Evolutionary conservation across 768 basidiomycete genomes (phyloP), one percentile per base, ranked within the genome.

Genomic region (Tulasnella sp.): DNA sequence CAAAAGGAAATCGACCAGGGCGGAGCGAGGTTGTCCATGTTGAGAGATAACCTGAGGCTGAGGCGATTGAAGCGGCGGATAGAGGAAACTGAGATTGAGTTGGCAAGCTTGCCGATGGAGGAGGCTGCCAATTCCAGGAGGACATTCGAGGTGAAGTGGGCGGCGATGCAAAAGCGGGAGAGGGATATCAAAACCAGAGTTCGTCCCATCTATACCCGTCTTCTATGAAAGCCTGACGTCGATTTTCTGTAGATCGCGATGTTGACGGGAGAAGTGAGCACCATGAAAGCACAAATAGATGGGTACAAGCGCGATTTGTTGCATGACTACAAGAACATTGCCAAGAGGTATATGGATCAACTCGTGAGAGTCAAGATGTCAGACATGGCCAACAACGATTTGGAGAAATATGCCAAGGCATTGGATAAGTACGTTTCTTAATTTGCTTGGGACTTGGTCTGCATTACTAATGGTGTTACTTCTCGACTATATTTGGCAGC

Each of bases 371-470:
- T 96, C 65, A 98, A 98, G 93, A 89, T 96, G 71, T 90, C 92
- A 31, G 93, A 98, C 69, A 90, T 97, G 83, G 92, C 94, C 5
- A 97, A 94, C 68, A 86, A 80, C 59, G 96, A 99, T 68, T 69
- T 99, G 52, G 94, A 99, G 73, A 98, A 98, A 72, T 97, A 98
- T 60, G 88, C 82, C 4, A 98, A 98, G 67, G 96, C 96, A 2
- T 71, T 99, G 46, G 96, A 99, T 71, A 94, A 86, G 94, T 97
- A 62, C 62, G 83, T 67, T 19, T 12, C 2, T 21, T 48, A 29
- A 31, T 57, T 25, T 11, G 2, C 45, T 34, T 43, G 17, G 41
- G 17, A 43, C n/a, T 6, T 6, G 27, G n/a, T 19, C n/a, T 19
- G 36, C 6, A 19, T 19, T 43, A 25, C 41, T 43, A 43, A 37